Percentiles rank a stretch among this genome's conserved stretches.
phyloP scores from a whole-genome alignment of 805 yeast genomes.

The Yamadazyma sp. region DNA sequence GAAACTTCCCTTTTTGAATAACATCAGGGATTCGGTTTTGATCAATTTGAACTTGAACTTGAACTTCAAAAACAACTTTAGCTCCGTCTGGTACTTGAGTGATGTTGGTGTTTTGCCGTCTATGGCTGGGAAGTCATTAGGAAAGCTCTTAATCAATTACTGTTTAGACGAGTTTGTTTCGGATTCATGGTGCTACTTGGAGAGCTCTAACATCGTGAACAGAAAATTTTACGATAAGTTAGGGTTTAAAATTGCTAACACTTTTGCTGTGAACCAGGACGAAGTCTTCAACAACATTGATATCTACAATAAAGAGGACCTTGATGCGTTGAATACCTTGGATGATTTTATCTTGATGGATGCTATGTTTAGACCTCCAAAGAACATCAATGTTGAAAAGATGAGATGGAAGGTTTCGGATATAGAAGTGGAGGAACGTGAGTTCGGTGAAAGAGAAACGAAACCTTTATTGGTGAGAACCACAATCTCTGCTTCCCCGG shows the following conservation, averaged over 20 bases:
- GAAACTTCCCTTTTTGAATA: conserved; percentile 46
- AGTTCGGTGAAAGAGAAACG: not conserved
- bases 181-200: conserved; percentile 46
- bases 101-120: conserved; percentile 59
- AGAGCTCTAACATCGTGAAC: conserved; percentile 56
- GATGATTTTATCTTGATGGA: conserved; percentile 20
- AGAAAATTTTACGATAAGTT: conserved; percentile 52
- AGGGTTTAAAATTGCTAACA: conserved; percentile 44
- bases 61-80: conserved; percentile 30
- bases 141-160: conserved; percentile 50
- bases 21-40: conserved; percentile 45
- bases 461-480: not conserved
- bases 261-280: conserved; percentile 28
- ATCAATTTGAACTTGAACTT: conserved; percentile 30
- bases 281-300: conserved; percentile 17
- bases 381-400: conserved; percentile 14
- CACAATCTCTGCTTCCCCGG: conserved; percentile 2
- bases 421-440: conserved; percentile 5
- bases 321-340: conserved; percentile 13
- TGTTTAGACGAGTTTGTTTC: conserved; percentile 48
- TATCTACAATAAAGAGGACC: conserved; percentile 15
- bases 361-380: conserved; percentile 22
- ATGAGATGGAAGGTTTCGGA: conserved; percentile 8
- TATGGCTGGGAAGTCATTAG: conserved; percentile 61
- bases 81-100: conserved; percentile 54